Evolutionary conservation across 176 grass and related monocot species (phyloP).

Genomic region (Poa annua): DNA sequence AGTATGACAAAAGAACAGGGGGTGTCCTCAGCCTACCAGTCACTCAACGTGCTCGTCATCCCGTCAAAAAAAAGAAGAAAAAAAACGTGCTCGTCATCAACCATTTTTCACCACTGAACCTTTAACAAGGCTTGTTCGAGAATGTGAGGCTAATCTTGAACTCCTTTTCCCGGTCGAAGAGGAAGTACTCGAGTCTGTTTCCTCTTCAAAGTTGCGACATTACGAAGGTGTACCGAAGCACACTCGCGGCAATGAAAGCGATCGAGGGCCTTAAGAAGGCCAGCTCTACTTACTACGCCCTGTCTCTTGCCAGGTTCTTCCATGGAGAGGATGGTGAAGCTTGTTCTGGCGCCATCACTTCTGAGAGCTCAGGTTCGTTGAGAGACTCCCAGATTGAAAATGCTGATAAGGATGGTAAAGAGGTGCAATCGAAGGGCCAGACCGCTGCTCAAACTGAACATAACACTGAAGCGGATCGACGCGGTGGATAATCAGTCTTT

Average conservation of each 20-base stretch:
- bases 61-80: too few species aligned
- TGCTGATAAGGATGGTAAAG: slow-evolving; percentile 54
- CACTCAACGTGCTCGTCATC: slow-evolving; percentile 84
- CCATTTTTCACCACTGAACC: slow-evolving; percentile 97
- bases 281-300: slow-evolving; percentile 86
- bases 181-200: slow-evolving; percentile 78
- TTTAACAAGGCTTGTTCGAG: slow-evolving; percentile 79
- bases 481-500: slow-evolving; percentile 37
- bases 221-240: slow-evolving; percentile 83
- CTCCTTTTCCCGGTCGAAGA: slow-evolving; percentile 88
- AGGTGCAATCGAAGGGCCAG: slow-evolving; percentile 60
- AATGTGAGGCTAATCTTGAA: slow-evolving; percentile 90
- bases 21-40: slow-evolving; percentile 81
- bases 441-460: slow-evolving; percentile 1
- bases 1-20: slow-evolving; percentile 96
- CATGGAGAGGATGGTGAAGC: slow-evolving; percentile 67
- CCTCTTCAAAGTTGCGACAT: slow-evolving; percentile 40
- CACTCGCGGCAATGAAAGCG: slow-evolving; percentile 79
- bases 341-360: slow-evolving; percentile 75
- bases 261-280: slow-evolving; percentile 82
- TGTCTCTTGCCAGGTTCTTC: slow-evolving; percentile 87
- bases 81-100: too few species aligned
- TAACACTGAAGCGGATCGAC: neutral
- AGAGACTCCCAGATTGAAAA: slow-evolving; percentile 60
- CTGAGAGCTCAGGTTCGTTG: slow-evolving; percentile 67